Base-by-base conservation (phyloP, 768 basidiomycete species). In the Lentinula guzmanii region DNA sequence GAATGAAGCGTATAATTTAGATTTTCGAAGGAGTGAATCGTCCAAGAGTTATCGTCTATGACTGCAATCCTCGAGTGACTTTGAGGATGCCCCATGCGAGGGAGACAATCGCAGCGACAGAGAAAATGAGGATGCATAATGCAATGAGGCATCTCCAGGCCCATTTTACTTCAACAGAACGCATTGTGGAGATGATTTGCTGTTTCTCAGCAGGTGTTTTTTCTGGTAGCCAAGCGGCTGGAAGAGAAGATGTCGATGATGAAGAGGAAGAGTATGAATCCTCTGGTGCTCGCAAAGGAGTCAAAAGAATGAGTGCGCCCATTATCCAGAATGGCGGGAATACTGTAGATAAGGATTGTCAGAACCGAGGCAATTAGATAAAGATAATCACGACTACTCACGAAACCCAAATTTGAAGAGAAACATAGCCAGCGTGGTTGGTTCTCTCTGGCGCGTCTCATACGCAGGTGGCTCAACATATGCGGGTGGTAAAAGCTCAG, bases 391-490 rank as follows among this genome's bases (percentile, higher is more conserved):
- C 6, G 0, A 58, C 51, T 75, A 72, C 85, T 67, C 65, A 86
- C 86, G 67, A 67, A 87, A 86, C 48, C 85, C 84, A 61, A 85
- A 86, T 66, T 81, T 82, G 74, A 87, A 86, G 51, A 87, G 70
- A 68, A 80, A 84, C 71, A 80, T 78, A 5, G 85, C 82, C 53
- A 86, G 79, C 28, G 84, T 86, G 4, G 76, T 70, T 37, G 79
- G 77, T 72, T 87, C 83, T 21, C 68, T 68, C 73, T 78, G 42
- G 70, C 74, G 43, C 76, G 69, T 78, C 7, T 72, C 72, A 64
- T 83, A 85, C 16, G 81, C 70, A 2, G 82, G 83, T 16, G 70
- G 76, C 7, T 61, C 58, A 5, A 43, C 51, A 53, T 52, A 61
- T n/a, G 48, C 39, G 1, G 60, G 60, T 52, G 58, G 58, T 33